Conservation (phyloP, 805 yeast species). For the Alloascoidea hylecoeti region DNA sequence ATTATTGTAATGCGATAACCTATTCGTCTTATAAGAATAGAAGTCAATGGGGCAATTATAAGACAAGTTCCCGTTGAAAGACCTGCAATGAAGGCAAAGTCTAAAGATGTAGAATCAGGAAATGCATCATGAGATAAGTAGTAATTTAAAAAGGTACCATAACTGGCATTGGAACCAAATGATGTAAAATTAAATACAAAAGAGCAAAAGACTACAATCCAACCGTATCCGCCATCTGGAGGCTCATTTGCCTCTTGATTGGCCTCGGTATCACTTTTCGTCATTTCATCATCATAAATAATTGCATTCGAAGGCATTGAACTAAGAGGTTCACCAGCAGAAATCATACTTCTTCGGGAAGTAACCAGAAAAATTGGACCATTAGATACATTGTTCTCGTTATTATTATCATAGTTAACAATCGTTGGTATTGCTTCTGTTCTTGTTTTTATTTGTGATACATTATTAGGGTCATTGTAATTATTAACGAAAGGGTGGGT, state of each 20-base stretch:
- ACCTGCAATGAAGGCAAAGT: conserved; percentile 45
- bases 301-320: neutral
- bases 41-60: neutral
- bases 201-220: conserved; percentile 43
- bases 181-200: conserved; percentile 38
- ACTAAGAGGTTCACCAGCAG: too few species aligned
- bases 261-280: too few species aligned
- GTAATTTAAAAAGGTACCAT: conserved; percentile 38
- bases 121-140: conserved; percentile 28
- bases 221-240: too few species aligned
- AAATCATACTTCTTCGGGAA: too few species aligned
- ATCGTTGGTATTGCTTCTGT: too few species aligned
- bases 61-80: neutral
- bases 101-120: conserved; percentile 36
- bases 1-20: neutral
- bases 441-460: too few species aligned
- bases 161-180: conserved; percentile 53
- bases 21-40: neutral
- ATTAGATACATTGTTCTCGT: too few species aligned
- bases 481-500: too few species aligned
- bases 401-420: too few species aligned
- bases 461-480: too few species aligned
- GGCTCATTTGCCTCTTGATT: too few species aligned
- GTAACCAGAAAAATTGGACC: neutral
- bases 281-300: neutral